Percentiles rank a stretch among this genome's conserved stretches.
Evolutionary conservation across 2,329 filamentous ascomycete species (phyloP).

Genomic region (Raffaelea arxii): DNA sequence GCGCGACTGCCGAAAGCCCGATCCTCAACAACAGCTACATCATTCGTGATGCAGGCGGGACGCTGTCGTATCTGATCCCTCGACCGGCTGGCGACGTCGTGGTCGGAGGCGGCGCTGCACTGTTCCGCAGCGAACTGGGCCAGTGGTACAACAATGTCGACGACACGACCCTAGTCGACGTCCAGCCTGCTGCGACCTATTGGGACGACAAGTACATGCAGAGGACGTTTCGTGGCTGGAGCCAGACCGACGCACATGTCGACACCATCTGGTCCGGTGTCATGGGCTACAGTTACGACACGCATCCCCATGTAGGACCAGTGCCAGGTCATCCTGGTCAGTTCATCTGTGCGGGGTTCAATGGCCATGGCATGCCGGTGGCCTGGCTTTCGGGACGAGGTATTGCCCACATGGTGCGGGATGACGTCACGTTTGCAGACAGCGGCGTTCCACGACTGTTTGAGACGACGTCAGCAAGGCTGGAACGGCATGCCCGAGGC

Average conservation of each 20-base stretch:
- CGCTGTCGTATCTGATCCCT: slow-evolving; percentile 31
- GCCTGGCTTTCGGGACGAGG: slow-evolving; percentile 30
- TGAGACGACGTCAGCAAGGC: slow-evolving; percentile 17
- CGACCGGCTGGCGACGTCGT: slow-evolving; percentile 34
- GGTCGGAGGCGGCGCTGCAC: slow-evolving; percentile 22
- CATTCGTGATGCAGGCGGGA: slow-evolving; percentile 13
- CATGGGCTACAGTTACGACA: slow-evolving; percentile 38
- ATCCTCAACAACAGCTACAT: slow-evolving; percentile 14
- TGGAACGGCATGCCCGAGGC: no score
- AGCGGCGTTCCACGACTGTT: slow-evolving; percentile 27
- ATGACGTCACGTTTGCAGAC: slow-evolving; percentile 20
- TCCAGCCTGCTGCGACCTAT: slow-evolving; percentile 28
- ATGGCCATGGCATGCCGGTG: slow-evolving; percentile 41
- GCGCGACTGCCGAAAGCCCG: background rate
- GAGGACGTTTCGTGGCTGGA: slow-evolving; percentile 37
- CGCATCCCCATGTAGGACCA: slow-evolving; percentile 31
- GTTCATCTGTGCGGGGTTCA: slow-evolving; percentile 37
- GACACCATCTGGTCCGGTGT: slow-evolving; percentile 26
- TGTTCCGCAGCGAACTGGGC: slow-evolving; percentile 21
- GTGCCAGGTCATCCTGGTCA: slow-evolving; percentile 29
- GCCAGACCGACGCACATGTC: slow-evolving; percentile 25
- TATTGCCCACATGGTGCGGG: slow-evolving; percentile 26
- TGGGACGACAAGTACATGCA: slow-evolving; percentile 42
- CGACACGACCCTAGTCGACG: slow-evolving; percentile 30
- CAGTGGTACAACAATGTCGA: slow-evolving; percentile 36